These are phyloP conservation scores for Tuber borchii DNA, from an alignment of 495 filamentous ascomycete genomes.

Conservation along the genomic window DNA sequence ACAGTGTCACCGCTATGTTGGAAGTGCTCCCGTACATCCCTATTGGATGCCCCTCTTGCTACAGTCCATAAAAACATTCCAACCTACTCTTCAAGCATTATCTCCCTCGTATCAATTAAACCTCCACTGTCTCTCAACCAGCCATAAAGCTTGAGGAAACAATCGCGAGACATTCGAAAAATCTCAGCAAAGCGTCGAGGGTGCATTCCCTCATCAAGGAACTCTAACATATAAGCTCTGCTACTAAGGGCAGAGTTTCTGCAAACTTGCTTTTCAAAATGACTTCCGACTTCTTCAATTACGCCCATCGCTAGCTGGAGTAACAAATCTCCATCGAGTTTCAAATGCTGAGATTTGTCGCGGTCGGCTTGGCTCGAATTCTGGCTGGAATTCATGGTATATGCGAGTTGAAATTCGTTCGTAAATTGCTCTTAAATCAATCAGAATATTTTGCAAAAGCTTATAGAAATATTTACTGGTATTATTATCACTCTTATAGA, in stretches of 20 bases:
- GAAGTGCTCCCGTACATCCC: background rate
- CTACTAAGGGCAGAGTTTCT: background rate
- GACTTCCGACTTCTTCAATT: no score
- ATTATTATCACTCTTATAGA: background rate
- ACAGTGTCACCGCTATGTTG: background rate
- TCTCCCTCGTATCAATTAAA: background rate
- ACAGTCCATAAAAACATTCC: background rate
- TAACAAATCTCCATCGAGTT: no score
- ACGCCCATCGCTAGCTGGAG: no score
- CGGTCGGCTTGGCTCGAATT: no score
- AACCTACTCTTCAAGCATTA: background rate
- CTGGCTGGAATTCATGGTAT: no score
- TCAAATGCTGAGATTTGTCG: no score
- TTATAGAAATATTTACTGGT: background rate
- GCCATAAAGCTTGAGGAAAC: background rate
- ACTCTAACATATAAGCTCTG: background rate
- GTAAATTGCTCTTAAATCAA: background rate
- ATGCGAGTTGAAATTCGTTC: background rate
- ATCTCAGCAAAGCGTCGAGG: background rate
- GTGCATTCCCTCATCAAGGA: background rate
- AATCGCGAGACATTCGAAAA: background rate
- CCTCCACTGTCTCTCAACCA: background rate
- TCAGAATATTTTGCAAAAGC: background rate
- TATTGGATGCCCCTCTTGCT: background rate
- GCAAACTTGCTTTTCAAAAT: background rate